phyloP scores from a whole-genome alignment of 305 asterid species.

The Plantago rigida region DNA sequence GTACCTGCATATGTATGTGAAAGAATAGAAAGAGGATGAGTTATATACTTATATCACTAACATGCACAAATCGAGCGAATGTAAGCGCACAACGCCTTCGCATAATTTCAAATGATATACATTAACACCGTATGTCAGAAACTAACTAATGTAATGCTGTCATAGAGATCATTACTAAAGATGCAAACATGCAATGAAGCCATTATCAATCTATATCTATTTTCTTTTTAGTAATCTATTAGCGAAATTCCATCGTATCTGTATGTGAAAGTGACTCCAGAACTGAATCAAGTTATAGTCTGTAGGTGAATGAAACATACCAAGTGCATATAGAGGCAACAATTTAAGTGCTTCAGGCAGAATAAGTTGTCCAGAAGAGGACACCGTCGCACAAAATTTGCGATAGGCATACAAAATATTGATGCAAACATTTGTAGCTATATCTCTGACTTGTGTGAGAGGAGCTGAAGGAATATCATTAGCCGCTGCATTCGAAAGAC shows the following conservation, averaged over 20 bases:
- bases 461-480: conserved; percentile 69
- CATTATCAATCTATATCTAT: too few relatives aligned
- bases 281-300: neutral
- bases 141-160: too few relatives aligned
- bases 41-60: too few relatives aligned
- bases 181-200: too few relatives aligned
- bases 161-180: too few relatives aligned
- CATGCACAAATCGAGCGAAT: too few relatives aligned
- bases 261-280: neutral
- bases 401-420: conserved; percentile 74
- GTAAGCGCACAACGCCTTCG: neutral
- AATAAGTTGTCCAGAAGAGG: conserved; percentile 76
- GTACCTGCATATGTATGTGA: neutral
- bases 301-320: conserved; percentile 38
- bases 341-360: conserved; percentile 85
- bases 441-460: conserved; percentile 67
- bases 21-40: too few relatives aligned
- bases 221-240: too few relatives aligned
- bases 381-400: conserved; percentile 75
- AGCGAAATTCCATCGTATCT: too few relatives aligned
- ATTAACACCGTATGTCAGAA: too few relatives aligned
- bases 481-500: conserved; percentile 47
- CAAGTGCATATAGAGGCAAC: conserved; percentile 75
- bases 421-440: conserved; percentile 66
- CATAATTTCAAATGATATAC: neutral